phyloP scores from a whole-genome alignment of 2,329 filamentous ascomycete species.

The Onygenales sp. region DNA sequence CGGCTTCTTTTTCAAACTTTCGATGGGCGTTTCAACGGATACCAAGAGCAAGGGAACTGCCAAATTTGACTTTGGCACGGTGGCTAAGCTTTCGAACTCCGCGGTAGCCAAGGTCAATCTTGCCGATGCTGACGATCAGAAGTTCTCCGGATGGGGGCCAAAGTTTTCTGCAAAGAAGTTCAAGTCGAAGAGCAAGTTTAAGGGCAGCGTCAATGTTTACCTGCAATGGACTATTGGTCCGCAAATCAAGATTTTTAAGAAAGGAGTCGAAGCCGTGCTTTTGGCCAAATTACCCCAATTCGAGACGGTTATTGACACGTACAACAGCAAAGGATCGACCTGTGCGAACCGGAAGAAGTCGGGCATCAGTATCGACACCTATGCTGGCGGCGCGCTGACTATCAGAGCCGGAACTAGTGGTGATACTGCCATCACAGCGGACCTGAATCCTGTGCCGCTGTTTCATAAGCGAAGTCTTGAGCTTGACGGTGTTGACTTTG shows the following conservation, averaged over 20 bases:
- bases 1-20: constrained; percentile 1
- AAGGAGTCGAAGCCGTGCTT: not conserved
- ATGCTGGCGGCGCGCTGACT: constrained; percentile 3
- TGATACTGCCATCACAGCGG: constrained; percentile 1
- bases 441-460: constrained; percentile 2
- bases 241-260: not conserved
- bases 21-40: not conserved
- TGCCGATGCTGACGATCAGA: not conserved
- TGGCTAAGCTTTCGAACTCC: not conserved
- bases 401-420: constrained; percentile 5
- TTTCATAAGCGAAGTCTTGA: not conserved
- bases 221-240: not conserved
- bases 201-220: not conserved
- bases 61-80: not conserved
- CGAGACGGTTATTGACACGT: not conserved
- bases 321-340: not conserved
- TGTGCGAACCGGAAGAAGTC: not conserved
- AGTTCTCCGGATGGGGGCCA: constrained; percentile 1
- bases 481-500: too few species aligned
- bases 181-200: not conserved
- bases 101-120: constrained; percentile 1
- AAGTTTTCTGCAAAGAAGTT: not conserved
- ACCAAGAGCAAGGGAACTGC: not conserved
- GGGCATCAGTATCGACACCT: constrained; percentile 4
- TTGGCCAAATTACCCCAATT: constrained; percentile 1